A percentile compares a stretch with the other conserved stretches of the same genome.
These are phyloP conservation scores for Salvia rosmarinus DNA, from an alignment of 257 asterid species.

Conservation along the genomic window DNA sequence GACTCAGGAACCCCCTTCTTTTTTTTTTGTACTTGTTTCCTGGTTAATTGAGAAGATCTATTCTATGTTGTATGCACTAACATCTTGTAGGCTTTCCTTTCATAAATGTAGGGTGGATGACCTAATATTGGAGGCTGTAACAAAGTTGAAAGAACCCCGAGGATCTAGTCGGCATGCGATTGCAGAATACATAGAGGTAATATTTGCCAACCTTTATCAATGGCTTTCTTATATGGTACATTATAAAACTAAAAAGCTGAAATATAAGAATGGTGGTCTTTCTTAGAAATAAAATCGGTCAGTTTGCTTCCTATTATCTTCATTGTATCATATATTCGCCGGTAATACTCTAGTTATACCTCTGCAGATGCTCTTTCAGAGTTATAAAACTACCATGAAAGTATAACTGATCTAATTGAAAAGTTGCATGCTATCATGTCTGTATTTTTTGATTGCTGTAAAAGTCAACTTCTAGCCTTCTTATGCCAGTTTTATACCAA, in stretches of 20 bases:
- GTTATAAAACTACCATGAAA: background rate
- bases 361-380: background rate
- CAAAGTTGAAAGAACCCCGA: constrained; percentile 83
- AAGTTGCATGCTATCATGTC: background rate
- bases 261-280: background rate
- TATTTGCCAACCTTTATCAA: background rate
- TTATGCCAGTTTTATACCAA: background rate
- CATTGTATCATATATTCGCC: background rate
- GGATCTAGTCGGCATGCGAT: constrained; percentile 75
- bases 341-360: background rate
- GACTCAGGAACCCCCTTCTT: background rate
- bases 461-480: background rate
- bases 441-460: background rate
- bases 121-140: constrained; percentile 73
- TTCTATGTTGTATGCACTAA: constrained; percentile 9
- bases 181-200: constrained; percentile 74
- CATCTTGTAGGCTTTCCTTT: constrained; percentile 19
- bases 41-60: background rate
- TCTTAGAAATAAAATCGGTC: background rate
- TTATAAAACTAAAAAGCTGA: background rate
- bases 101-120: constrained; percentile 66
- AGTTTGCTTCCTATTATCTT: background rate
- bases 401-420: background rate
- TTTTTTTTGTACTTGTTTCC: background rate
- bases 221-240: background rate